Evolutionary conservation across 140 eudicot species (phyloP).

Genomic region (Cichorium intybus): DNA sequence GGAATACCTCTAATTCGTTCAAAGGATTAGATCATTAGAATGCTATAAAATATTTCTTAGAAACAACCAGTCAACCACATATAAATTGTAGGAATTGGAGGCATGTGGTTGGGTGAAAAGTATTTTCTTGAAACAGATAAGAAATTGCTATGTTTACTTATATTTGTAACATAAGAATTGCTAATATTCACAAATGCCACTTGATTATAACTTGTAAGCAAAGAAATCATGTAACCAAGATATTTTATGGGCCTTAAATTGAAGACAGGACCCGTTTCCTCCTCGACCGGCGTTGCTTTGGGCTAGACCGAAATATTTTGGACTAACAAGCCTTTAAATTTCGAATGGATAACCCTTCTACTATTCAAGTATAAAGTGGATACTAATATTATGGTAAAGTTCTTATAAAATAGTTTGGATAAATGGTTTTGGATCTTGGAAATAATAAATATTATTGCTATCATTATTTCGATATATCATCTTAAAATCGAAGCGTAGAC

Average conservation of each 20-base stretch:
- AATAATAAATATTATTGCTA: not conserved
- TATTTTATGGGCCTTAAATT: constrained; percentile 8
- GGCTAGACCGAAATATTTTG: constrained; percentile 6
- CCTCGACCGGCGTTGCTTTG: constrained; percentile 8
- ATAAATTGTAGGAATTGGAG: not conserved
- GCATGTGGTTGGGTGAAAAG: not conserved
- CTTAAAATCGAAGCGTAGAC: too few relatives aligned
- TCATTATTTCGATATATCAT: too few relatives aligned
- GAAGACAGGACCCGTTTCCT: constrained; percentile 10
- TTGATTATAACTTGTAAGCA: not conserved
- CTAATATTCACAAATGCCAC: not conserved
- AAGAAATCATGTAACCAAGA: not conserved
- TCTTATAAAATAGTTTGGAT: not conserved
- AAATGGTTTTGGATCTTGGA: not conserved
- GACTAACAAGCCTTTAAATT: not conserved
- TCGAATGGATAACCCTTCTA: constrained; percentile 5
- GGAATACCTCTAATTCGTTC: too few relatives aligned
- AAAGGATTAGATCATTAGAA: not conserved
- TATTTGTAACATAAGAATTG: not conserved
- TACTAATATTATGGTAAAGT: not conserved
- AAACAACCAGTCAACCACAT: not conserved
- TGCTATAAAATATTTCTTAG: not conserved
- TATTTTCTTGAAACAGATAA: not conserved
- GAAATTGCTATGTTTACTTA: not conserved
- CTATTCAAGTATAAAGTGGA: not conserved